These are phyloP conservation scores for Nothophaeocryptopus gaeumannii DNA, from an alignment of 2,329 filamentous ascomycete genomes.

Conservation along the genomic window DNA sequence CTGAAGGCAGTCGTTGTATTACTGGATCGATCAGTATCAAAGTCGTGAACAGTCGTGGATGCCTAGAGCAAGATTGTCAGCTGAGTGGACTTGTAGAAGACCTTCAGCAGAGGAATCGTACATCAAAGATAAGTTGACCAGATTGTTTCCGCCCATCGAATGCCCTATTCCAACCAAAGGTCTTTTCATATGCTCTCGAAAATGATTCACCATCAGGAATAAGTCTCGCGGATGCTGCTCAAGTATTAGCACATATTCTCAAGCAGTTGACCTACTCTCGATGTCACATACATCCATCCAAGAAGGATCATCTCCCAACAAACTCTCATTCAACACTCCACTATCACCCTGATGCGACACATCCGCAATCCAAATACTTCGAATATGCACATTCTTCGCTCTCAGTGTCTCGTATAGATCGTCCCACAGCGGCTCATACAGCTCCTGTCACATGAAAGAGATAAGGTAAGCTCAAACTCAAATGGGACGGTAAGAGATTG, in stretches of 20 bases:
- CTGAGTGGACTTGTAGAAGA: background rate
- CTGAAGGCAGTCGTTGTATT: conserved; percentile 52
- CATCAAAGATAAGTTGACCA: conserved; percentile 66
- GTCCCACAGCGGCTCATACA: conserved; percentile 16
- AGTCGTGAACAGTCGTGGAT: conserved; percentile 69
- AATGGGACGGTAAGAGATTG: conserved; percentile 68
- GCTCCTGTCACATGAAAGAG: conserved; percentile 5
- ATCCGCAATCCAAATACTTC: conserved; percentile 23
- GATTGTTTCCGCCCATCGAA: conserved; percentile 73
- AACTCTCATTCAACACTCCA: conserved; percentile 17
- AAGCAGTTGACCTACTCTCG: background rate
- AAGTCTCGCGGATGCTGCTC: conserved; percentile 68
- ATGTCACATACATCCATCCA: conserved; percentile 51
- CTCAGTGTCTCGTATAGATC: background rate
- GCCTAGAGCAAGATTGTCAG: conserved; percentile 29
- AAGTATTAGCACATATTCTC: background rate
- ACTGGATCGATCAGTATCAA: conserved; percentile 62
- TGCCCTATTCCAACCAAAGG: conserved; percentile 81
- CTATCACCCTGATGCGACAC: conserved; percentile 12
- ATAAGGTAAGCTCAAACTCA: conserved; percentile 2
- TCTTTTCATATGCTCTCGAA: conserved; percentile 71
- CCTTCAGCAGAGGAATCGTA: background rate
- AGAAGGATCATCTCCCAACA: conserved; percentile 16
- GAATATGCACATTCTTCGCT: conserved; percentile 1
- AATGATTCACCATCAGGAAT: conserved; percentile 74